Conservation (phyloP, 371 early-diverging fungal genomes). For the Cladochytrium tenue region DNA sequence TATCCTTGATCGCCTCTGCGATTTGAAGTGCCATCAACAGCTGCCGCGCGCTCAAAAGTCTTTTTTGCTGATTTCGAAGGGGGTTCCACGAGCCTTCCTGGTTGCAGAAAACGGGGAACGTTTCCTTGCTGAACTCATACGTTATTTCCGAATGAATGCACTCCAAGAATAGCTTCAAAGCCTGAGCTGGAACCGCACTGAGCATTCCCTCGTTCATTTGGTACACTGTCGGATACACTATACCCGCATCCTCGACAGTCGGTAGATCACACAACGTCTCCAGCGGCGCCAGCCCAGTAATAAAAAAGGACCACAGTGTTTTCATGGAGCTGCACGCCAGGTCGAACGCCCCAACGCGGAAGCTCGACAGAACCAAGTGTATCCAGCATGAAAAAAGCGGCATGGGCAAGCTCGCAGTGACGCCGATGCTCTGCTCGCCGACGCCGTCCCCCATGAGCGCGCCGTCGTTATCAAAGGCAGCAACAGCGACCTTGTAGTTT, state of each 20-base stretch:
- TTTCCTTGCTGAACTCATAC: slow-evolving; percentile 8
- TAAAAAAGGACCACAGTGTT: slow-evolving; percentile 26
- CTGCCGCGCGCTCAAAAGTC: slow-evolving; percentile 20
- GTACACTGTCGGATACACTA: slow-evolving; percentile 23
- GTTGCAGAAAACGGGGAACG: slow-evolving; percentile 23
- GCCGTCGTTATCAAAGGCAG: slow-evolving; percentile 28
- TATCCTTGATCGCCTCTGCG: slow-evolving; percentile 19
- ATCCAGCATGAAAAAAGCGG: slow-evolving; percentile 36
- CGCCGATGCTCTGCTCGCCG: slow-evolving; percentile 22
- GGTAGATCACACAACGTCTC: slow-evolving; percentile 10
- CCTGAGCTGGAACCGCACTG: slow-evolving; percentile 12
- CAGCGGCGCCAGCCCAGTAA: slow-evolving; percentile 14
- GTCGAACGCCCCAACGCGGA: slow-evolving; percentile 25
- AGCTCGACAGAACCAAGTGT: slow-evolving; percentile 22
- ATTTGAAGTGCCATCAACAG: slow-evolving; percentile 32
- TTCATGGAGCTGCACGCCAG: slow-evolving; percentile 22
- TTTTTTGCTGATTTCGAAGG: slow-evolving; percentile 22
- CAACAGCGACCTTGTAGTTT: slow-evolving; percentile 33
- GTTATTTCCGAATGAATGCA: slow-evolving; percentile 27
- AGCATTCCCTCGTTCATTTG: slow-evolving; percentile 20
- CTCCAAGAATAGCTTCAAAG: slow-evolving; percentile 27
- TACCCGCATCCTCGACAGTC: slow-evolving; percentile 6
- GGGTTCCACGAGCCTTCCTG: slow-evolving; percentile 19
- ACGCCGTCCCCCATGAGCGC: slow-evolving; percentile 27
- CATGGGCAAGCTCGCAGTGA: slow-evolving; percentile 31